Base-by-base conservation (phyloP, 768 basidiomycete species). In the Pleurotus eryngii region DNA sequence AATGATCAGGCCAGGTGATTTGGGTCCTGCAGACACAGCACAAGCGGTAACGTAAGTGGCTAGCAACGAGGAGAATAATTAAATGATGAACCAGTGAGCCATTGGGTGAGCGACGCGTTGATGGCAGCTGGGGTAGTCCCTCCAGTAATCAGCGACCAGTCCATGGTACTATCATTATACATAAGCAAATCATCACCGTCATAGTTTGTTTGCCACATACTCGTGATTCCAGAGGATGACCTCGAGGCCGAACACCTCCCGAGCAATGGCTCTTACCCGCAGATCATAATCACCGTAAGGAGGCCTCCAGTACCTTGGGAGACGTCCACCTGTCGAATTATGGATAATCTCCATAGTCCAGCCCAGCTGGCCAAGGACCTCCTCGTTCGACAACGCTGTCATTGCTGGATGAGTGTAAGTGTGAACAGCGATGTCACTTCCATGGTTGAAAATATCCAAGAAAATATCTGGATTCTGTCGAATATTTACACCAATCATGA, bases 211-310 rank as follows among this genome's bases (percentile, higher is more conserved):
- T 57, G 50, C 49, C 17, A 11, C 82, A 51, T 72, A 91, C 89
- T 95, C 95, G 57, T 86, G 82, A 71, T 95, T 95, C 95, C 95
- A 98, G 61, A 92, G 72, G 57, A 95, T 81, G n/a, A 90, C 89
- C 18, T 79, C 78, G 60, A 98, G 70, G 22, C 90, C 92, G 67
- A 97, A 95, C 27, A 83, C 73, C 67, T 92, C 85, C 66, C 81
- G 77, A 24, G 95, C 95, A 64, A 98, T 92, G 3, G 93, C 86
- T 37, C 83, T 77, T 26, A 96, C 90, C 47, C 95, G 83, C 70
- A 80, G 82, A 66, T 98, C 95, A 46, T 81, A 81, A 68, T 95
- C 90, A 39, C 91, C 92, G 66, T 83, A 93, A 7, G 92, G 92
- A 2, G 92, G 92, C n/a, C 92, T 75, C 94, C 94, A 97, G 76